phyloP scores from a whole-genome alignment of 345 rosid genomes.

The Rhodamnia rubescens region DNA sequence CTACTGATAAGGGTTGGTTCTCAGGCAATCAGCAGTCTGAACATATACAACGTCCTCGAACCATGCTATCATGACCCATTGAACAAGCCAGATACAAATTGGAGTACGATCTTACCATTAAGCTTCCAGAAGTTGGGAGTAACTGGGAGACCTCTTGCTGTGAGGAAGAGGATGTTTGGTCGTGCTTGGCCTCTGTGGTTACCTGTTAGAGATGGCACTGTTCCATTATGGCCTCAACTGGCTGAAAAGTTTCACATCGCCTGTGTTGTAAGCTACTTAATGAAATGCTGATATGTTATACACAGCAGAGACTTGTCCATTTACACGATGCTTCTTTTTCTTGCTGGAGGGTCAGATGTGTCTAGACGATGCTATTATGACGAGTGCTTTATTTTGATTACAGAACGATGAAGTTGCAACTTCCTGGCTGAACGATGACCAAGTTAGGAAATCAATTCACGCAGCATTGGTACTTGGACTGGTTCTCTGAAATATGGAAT shows the following conservation, averaged over 20 bases:
- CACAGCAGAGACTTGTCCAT: background rate
- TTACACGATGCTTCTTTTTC: background rate
- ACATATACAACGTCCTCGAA: constrained; percentile 37
- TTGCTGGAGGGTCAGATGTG: background rate
- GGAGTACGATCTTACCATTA: background rate
- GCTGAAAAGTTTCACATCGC: background rate
- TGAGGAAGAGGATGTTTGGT: background rate
- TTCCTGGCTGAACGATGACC: constrained; percentile 33
- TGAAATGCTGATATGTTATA: background rate
- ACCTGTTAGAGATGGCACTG: background rate
- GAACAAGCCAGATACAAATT: background rate
- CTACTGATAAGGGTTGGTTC: background rate
- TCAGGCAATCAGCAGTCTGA: constrained; percentile 23
- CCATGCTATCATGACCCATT: constrained; percentile 35
- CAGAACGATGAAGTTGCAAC: constrained; percentile 42
- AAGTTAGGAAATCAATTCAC: constrained; percentile 40
- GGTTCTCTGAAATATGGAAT: background rate
- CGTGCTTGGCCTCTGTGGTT: background rate
- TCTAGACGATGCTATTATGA: background rate
- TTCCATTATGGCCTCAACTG: background rate
- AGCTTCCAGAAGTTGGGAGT: background rate
- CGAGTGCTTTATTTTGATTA: background rate
- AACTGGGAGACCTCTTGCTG: background rate
- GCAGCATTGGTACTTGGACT: constrained; percentile 22
- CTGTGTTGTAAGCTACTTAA: background rate